Percentiles rank a stretch among this genome's conserved stretches.
Evolutionary conservation across 2,329 filamentous ascomycete species (phyloP).

Genomic region (Cladosporium sphaerospermum): DNA sequence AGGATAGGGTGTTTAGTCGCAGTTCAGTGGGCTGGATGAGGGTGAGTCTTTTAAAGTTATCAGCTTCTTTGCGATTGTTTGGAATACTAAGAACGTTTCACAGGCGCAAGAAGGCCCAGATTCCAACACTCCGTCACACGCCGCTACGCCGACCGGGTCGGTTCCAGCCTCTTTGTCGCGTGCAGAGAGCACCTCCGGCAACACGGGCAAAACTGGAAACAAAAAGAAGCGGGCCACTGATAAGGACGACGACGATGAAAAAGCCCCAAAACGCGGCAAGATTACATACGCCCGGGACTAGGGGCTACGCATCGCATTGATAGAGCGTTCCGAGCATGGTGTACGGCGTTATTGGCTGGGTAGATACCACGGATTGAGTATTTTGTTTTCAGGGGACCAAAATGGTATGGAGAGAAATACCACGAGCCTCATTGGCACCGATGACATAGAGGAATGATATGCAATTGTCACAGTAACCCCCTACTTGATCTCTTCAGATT

Average conservation of each 20-base stretch:
- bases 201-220: conserved; percentile 33
- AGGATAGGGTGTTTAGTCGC: conserved; percentile 62
- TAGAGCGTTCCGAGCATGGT: conserved; percentile 12
- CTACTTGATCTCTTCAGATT: no score
- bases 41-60: conserved; percentile 17
- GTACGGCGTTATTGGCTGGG: conserved; percentile 7
- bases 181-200: conserved; percentile 35
- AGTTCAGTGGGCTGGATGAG: conserved; percentile 32
- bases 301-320: conserved; percentile 12
- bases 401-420: not conserved
- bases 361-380: conserved; percentile 1
- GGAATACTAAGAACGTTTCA: not conserved
- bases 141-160: conserved; percentile 42
- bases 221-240: conserved; percentile 42
- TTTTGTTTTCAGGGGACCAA: not conserved
- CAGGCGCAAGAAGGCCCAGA: conserved; percentile 28
- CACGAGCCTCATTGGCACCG: no score
- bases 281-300: conserved; percentile 45
- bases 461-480: no score
- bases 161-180: conserved; percentile 38
- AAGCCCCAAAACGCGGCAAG: conserved; percentile 42
- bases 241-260: conserved; percentile 41
- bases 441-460: no score
- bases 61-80: not conserved
- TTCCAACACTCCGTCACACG: conserved; percentile 39